Evolutionary conservation across 2,329 filamentous ascomycete species (phyloP).

Genomic region (Colletotrichum sp.): DNA sequence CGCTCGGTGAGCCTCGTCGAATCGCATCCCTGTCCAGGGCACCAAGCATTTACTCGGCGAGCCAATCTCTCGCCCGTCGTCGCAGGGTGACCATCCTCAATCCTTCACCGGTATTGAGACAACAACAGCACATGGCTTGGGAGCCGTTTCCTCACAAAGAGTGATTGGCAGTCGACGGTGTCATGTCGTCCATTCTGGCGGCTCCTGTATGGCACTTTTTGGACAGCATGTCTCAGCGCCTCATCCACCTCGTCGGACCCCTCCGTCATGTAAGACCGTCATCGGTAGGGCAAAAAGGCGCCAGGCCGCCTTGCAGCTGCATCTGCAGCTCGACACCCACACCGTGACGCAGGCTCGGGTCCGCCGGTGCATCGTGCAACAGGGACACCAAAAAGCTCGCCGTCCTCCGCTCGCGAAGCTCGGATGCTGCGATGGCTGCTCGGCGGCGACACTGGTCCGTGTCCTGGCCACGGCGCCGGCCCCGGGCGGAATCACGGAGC

Average conservation of each 20-base stretch:
- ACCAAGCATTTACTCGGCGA: background rate
- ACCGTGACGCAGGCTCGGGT: background rate
- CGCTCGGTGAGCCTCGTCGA: background rate
- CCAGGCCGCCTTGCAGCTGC: background rate
- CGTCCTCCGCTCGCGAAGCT: background rate
- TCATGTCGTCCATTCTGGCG: background rate
- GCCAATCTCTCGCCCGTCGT: background rate
- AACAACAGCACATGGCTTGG: background rate
- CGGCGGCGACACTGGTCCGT: constrained; percentile 10
- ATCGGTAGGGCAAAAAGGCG: background rate
- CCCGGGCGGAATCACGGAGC: constrained; percentile 8
- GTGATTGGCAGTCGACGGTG: background rate
- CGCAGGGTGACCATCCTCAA: background rate
- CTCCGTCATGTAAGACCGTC: background rate
- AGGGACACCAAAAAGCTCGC: background rate
- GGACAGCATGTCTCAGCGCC: background rate
- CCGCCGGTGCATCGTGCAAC: background rate
- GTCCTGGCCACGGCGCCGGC: constrained; percentile 7
- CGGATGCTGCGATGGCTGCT: background rate
- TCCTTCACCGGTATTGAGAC: background rate
- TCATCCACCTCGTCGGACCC: background rate
- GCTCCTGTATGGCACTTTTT: background rate
- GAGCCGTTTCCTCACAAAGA: background rate
- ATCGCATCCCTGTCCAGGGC: background rate
- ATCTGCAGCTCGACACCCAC: background rate